Conservation (phyloP, 176 grass and related monocot genomes). For the Musa acuminata region DNA sequence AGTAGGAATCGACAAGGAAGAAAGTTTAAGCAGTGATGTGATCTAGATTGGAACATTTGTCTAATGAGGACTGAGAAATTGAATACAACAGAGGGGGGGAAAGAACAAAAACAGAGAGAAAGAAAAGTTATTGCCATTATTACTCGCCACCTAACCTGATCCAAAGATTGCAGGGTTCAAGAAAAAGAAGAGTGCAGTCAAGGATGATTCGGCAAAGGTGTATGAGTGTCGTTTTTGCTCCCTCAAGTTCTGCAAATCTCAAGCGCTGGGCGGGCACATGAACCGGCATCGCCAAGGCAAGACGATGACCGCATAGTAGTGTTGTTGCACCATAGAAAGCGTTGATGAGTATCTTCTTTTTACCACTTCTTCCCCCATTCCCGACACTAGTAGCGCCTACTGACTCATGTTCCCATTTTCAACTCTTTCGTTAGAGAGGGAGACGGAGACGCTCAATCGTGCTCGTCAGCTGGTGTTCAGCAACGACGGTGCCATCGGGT, state of each 20-base stretch:
- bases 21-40: no score
- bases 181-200: constrained; percentile 58
- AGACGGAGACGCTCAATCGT: constrained; percentile 90
- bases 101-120: neutral
- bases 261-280: constrained; percentile 98
- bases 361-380: no score
- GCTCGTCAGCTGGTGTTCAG: constrained; percentile 95
- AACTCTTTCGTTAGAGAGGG: constrained; percentile 52
- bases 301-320: constrained; percentile 6
- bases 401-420: neutral
- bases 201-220: constrained; percentile 54
- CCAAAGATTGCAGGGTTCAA: constrained; percentile 41
- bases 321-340: neutral
- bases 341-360: neutral
- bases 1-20: neutral
- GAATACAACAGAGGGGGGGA: neutral
- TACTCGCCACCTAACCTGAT: neutral
- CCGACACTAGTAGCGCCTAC: no score
- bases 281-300: constrained; percentile 92
- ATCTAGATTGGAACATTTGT: no score
- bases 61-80: neutral
- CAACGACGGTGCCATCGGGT: constrained; percentile 75
- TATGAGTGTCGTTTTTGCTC: constrained; percentile 97
- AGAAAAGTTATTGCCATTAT: neutral
- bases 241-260: constrained; percentile 92